Evolutionary conservation across 371 early-diverging fungal species (phyloP).

Genomic region (Rhizopus arrhizus): DNA sequence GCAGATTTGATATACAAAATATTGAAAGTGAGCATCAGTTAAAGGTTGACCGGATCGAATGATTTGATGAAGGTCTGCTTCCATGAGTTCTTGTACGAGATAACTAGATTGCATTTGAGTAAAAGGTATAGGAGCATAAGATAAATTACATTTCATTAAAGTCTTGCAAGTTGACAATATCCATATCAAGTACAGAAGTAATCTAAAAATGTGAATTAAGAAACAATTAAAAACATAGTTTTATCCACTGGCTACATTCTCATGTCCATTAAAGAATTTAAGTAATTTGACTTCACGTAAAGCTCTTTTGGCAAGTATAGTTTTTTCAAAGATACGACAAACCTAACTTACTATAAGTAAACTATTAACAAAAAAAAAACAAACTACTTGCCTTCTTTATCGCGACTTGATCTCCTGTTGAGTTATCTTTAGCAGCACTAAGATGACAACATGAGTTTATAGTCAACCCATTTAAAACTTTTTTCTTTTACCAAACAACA

Average conservation of each 20-base stretch:
- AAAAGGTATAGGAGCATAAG: background rate
- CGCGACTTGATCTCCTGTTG: constrained; percentile 85
- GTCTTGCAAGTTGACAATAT: constrained; percentile 53
- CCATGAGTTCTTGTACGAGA: constrained; percentile 94
- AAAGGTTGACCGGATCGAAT: constrained; percentile 95
- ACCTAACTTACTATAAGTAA: constrained; percentile 27
- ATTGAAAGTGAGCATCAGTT: constrained; percentile 97
- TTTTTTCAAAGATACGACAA: constrained; percentile 72
- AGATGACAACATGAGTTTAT: background rate
- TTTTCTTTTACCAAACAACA: constrained; percentile 72
- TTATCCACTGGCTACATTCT: constrained; percentile 64
- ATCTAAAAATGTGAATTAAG: constrained; percentile 56
- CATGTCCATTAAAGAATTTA: constrained; percentile 88
- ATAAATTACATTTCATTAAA: constrained; percentile 83
- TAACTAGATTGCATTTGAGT: constrained; percentile 45
- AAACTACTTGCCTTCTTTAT: constrained; percentile 82
- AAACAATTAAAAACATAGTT: background rate
- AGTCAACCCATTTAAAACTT: constrained; percentile 7
- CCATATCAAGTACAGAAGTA: constrained; percentile 72
- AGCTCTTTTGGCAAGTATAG: constrained; percentile 83
- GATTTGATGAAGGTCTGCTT: constrained; percentile 98
- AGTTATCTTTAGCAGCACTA: constrained; percentile 79
- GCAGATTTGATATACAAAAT: constrained; percentile 97
- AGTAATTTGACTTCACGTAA: constrained; percentile 89
- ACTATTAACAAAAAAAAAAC: background rate